phyloP scores from a whole-genome alignment of 1,139 yeast species.

The Hemisphaericaspora subhashii region DNA sequence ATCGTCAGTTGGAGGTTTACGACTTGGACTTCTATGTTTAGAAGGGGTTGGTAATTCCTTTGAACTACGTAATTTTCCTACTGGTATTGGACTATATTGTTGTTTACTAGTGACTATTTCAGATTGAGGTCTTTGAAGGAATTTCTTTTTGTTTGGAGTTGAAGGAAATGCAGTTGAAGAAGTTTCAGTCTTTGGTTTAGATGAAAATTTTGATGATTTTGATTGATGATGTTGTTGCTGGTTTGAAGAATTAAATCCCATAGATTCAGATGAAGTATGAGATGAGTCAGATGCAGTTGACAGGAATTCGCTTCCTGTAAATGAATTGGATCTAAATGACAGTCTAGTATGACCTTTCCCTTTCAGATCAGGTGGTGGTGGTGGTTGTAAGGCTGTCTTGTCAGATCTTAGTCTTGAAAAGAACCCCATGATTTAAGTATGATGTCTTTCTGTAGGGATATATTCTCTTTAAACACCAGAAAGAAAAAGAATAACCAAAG shows the following conservation, averaged over 20 bases:
- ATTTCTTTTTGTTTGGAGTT: neutral
- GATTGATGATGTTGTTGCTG: constrained; percentile 7
- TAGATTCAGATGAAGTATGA: constrained; percentile 30
- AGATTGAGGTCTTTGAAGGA: neutral
- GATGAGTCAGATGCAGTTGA: constrained; percentile 34
- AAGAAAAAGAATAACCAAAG: too few species aligned
- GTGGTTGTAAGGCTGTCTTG: too few species aligned
- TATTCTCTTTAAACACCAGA: neutral
- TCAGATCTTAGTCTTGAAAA: constrained; percentile 20
- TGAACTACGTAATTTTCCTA: constrained; percentile 1
- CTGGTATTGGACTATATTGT: neutral
- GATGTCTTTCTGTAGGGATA: neutral
- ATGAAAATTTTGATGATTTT: neutral
- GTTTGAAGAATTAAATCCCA: constrained; percentile 9
- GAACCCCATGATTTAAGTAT: constrained; percentile 20
- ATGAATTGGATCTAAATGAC: constrained; percentile 16
- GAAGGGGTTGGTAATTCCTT: neutral
- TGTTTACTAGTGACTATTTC: neutral
- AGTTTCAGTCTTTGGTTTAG: neutral
- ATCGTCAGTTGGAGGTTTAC: constrained; percentile 2
- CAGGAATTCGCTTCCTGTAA: constrained; percentile 35
- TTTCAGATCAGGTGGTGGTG: constrained; percentile 8
- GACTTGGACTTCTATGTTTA: constrained; percentile 2
- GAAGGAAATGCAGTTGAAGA: neutral
- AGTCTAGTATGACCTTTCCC: neutral